Conservation (phyloP, 495 filamentous ascomycete genomes). For the Bacidia gigantensis region DNA sequence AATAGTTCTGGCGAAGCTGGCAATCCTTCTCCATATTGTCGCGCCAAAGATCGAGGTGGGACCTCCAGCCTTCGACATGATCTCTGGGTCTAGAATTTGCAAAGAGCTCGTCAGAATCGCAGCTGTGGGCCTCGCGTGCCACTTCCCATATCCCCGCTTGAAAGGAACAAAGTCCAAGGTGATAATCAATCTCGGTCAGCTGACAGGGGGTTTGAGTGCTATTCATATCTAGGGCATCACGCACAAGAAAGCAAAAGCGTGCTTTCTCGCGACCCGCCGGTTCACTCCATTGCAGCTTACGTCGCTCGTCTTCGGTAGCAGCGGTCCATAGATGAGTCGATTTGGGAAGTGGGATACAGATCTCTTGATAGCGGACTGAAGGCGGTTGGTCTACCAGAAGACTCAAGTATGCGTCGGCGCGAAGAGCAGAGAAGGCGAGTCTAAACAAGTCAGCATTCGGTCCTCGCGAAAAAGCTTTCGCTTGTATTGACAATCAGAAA, state of each 20-base stretch:
- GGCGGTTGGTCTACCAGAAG: constrained; percentile 22
- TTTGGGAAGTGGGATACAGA: constrained; percentile 23
- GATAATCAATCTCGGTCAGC: constrained; percentile 22
- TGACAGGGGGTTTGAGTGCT: constrained; percentile 16
- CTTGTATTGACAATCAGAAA: no score
- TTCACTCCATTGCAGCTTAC: constrained; percentile 24
- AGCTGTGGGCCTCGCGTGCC: constrained; percentile 20
- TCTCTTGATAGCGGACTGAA: constrained; percentile 23
- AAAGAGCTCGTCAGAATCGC: constrained; percentile 21
- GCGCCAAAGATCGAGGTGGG: constrained; percentile 17
- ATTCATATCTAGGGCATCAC: constrained; percentile 16
- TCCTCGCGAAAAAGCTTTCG: background rate
- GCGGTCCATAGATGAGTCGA: constrained; percentile 19
- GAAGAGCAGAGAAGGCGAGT: constrained; percentile 22
- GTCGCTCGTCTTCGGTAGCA: constrained; percentile 20
- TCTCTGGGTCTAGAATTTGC: constrained; percentile 5
- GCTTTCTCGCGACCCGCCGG: constrained; percentile 23
- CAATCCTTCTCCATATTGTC: constrained; percentile 13
- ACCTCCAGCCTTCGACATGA: constrained; percentile 11
- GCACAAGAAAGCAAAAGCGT: constrained; percentile 22
- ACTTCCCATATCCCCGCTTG: constrained; percentile 21
- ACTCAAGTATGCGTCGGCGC: constrained; percentile 22
- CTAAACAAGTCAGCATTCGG: constrained; percentile 5
- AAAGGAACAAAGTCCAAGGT: constrained; percentile 21
- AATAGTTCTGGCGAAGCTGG: constrained; percentile 8